Evolutionary conservation across 169 alveolate genomes (phyloP).

Genomic region (Plasmodium coatneyi): DNA sequence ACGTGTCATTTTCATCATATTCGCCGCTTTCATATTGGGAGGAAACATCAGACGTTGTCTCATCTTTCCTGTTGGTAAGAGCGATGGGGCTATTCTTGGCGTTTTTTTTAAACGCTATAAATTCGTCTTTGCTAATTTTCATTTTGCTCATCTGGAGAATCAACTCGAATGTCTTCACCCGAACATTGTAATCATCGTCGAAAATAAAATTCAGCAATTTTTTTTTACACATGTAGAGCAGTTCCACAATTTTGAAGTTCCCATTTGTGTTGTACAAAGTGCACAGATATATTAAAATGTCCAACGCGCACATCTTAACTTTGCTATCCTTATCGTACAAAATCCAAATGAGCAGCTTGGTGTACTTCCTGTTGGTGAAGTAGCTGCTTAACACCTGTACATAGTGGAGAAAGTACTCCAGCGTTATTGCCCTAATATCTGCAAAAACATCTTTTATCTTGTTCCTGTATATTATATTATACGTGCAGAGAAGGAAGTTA

Average conservation of each 20-base stretch:
- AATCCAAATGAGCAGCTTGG: conserved; percentile 67
- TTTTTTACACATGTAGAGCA: conserved; percentile 53
- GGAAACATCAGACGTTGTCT: not conserved
- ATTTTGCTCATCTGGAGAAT: conserved; percentile 71
- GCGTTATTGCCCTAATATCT: conserved; percentile 53
- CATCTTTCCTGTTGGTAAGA: not conserved
- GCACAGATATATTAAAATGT: conserved; percentile 50
- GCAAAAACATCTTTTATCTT: conserved; percentile 72
- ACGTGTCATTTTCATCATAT: not conserved
- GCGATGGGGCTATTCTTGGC: not conserved
- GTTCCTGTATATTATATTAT: conserved; percentile 45
- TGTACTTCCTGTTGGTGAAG: conserved; percentile 67
- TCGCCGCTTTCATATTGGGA: conserved; percentile 7
- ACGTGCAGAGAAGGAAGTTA: conserved; percentile 53
- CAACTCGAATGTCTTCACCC: conserved; percentile 70
- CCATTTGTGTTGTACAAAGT: conserved; percentile 40
- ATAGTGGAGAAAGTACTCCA: conserved; percentile 32
- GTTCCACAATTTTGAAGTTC: conserved; percentile 63
- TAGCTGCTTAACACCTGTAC: conserved; percentile 22
- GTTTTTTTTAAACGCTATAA: conserved; percentile 11
- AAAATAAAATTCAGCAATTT: conserved; percentile 65
- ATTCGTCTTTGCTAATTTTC: conserved; percentile 40
- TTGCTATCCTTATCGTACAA: conserved; percentile 68
- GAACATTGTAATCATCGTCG: conserved; percentile 57
- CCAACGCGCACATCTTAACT: conserved; percentile 19